phyloP scores from a whole-genome alignment of 2,329 filamentous ascomycete genomes.

The Penicillium crustosum region DNA sequence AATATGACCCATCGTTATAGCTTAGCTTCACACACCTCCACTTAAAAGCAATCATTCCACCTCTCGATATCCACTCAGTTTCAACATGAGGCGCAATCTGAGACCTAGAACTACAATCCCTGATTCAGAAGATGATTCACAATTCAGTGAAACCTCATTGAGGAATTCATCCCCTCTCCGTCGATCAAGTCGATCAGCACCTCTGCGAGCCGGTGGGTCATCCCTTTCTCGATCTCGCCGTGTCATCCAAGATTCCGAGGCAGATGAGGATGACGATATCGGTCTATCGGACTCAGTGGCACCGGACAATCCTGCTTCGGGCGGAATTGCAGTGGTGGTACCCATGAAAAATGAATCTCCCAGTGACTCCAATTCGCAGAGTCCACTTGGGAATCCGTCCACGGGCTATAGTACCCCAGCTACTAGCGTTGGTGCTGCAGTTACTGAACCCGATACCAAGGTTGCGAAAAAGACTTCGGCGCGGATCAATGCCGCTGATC shows the following conservation, averaged over 20 bases:
- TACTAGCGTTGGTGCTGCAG: conserved; percentile 56
- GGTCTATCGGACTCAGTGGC: conserved; percentile 5
- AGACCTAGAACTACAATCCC: conserved; percentile 17
- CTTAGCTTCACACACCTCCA: background rate
- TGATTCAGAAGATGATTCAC: conserved; percentile 24
- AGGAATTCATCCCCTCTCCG: conserved; percentile 14
- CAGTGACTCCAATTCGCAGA: conserved; percentile 37
- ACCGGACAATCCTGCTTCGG: background rate
- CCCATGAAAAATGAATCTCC: conserved; percentile 26
- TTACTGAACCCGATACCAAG: conserved; percentile 49
- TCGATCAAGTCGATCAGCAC: conserved; percentile 9
- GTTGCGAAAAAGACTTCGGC: conserved; percentile 29
- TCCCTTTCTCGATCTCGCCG: conserved; percentile 19
- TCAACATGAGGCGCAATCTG: conserved; percentile 16
- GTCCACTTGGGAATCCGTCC: conserved; percentile 43
- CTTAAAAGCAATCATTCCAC: background rate
- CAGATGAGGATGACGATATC: conserved; percentile 15
- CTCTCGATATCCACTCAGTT: background rate
- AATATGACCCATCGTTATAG: background rate
- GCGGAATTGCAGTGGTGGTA: conserved; percentile 32
- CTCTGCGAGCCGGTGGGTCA: conserved; percentile 14
- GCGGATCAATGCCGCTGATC: conserved; percentile 46
- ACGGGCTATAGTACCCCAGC: conserved; percentile 61
- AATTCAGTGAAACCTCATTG: conserved; percentile 16
- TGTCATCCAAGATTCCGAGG: conserved; percentile 24